Evolutionary conservation across 1,139 yeast genomes (phyloP), one percentile per base, ranked within the genome.

Genomic region (Magnusiomyces paraingens): DNA sequence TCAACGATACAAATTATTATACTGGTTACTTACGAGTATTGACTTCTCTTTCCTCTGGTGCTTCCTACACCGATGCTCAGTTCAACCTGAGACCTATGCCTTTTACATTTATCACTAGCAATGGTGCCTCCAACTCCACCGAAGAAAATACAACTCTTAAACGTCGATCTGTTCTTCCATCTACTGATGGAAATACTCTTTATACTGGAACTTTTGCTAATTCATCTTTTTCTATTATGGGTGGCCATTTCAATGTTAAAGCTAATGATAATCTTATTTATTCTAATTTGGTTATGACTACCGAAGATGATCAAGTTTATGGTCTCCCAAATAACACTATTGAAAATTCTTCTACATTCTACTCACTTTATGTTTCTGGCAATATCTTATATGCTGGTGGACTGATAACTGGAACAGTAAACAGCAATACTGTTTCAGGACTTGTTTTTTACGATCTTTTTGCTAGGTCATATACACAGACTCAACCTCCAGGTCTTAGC

Each of bases 371-470:
- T 58, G 79, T 75, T 22, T 76, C 75, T 57, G 68, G 68, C 22
- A 66, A 73, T 36, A 66, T 66, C 50, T 67, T 84, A 36, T 74
- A 78, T 55, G 72, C 81, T 53, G 86, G 86, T 3, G 76, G 78
- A 39, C 72, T 75, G 55, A 81, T 86, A 1, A 60, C 77, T 1
- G 79, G 77, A 1, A 64, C 68, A 1, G 61, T 70, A 6, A 57
- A 62, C 17, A 54, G 60, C 35, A 52, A 55, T n/a, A 52, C 51
- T 1, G 57, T 66, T 12, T 60, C 60, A 14, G 86, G 86, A 17
- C 65, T 83, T 8, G 63, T 80, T 14, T 73, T 82, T 46, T 83
- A 80, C 64, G 78, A 81, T 59, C 67, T 84, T 61, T 59, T 66
- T 26, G 70, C 71, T 45, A 66, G 71, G 47, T 63, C 72, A 0